Conservation (phyloP, 495 filamentous ascomycete genomes). For the Hypoxylon perforatum region DNA sequence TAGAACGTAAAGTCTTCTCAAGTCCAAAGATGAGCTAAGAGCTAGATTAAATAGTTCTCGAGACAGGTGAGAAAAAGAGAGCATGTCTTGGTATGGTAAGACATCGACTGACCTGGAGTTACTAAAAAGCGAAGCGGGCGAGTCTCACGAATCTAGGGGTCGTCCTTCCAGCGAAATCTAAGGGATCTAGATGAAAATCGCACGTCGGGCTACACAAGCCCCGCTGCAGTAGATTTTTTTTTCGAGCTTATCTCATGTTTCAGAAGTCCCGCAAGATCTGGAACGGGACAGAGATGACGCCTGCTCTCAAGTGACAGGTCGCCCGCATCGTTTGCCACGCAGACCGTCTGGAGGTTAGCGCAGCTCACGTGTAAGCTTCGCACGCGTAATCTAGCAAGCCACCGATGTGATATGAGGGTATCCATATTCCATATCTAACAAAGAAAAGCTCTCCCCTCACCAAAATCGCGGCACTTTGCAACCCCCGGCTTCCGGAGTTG, state of each 20-base stretch:
- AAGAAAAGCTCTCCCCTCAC: neutral
- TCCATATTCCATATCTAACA: too few species aligned
- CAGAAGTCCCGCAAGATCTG: neutral
- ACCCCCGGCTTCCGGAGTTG: neutral
- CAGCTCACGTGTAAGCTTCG: constrained; percentile 25
- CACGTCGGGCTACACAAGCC: neutral
- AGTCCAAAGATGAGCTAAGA: too few species aligned
- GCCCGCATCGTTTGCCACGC: too few species aligned
- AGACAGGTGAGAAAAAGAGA: too few species aligned
- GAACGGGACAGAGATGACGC: neutral
- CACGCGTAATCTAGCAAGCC: constrained; percentile 17
- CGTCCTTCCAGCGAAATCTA: neutral
- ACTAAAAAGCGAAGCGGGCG: neutral
- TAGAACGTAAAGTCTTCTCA: too few species aligned
- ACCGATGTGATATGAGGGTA: neutral
- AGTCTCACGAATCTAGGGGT: neutral
- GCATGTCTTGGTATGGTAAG: too few species aligned
- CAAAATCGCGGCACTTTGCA: constrained; percentile 1
- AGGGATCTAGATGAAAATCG: neutral
- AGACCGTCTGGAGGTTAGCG: constrained; percentile 3
- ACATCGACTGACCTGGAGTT: neutral
- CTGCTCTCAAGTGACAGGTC: neutral
- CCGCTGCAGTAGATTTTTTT: neutral
- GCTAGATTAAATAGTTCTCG: too few species aligned
- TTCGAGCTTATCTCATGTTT: neutral